A percentile compares a stretch with the other conserved stretches of the same genome.
Conservation (phyloP, 305 asterid genomes). For the Plantago lanceolata region DNA sequence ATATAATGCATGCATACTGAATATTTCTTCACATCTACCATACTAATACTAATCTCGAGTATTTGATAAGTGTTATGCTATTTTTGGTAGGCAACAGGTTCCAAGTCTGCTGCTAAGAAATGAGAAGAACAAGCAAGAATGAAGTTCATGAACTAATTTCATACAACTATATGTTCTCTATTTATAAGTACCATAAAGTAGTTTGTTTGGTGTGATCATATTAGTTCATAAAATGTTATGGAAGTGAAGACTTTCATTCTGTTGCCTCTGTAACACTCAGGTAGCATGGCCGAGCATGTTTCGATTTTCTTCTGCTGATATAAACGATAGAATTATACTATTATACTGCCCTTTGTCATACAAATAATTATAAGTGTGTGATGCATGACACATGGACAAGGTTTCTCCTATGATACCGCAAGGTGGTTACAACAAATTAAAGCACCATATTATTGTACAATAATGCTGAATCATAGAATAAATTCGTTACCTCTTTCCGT, state of each 20-base stretch:
- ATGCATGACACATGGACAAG: no score
- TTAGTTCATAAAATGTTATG: not conserved
- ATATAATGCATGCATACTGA: not conserved
- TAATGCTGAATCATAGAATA: no score
- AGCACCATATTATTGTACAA: no score
- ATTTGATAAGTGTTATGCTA: not conserved
- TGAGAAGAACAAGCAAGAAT: conserved; percentile 15
- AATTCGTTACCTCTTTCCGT: no score
- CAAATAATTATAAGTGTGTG: no score
- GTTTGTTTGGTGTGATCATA: not conserved
- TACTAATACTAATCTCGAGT: not conserved
- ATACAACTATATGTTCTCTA: not conserved
- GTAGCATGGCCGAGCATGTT: not conserved
- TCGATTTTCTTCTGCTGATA: not conserved
- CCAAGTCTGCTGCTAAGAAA: conserved; percentile 11
- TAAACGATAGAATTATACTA: not conserved
- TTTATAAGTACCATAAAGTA: no score
- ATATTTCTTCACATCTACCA: not conserved
- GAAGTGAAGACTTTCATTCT: not conserved
- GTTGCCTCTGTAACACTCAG: not conserved
- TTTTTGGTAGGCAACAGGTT: conserved; percentile 5
- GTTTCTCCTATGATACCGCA: no score
- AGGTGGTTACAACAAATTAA: no score
- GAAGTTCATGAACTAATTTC: conserved; percentile 1
- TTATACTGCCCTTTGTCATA: not conserved